Base-by-base conservation (phyloP, 768 basidiomycete genomes). In the Omphalotus guepiniiformis region DNA sequence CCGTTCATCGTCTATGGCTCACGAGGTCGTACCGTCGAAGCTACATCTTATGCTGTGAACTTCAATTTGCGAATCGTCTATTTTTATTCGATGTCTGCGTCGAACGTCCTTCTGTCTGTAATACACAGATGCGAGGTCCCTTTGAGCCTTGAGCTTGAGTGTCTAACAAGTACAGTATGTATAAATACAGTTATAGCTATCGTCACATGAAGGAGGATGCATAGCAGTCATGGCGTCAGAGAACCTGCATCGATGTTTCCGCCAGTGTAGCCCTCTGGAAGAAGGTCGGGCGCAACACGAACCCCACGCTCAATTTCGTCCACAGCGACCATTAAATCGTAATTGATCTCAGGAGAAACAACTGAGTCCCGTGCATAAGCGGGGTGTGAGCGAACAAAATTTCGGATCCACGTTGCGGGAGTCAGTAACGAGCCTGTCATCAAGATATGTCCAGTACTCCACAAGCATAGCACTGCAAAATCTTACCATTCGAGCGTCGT, bases 291-390 rank as follows among this genome's bases (percentile, higher is more conserved):
- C 9, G 70, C 84, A 48, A 67, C 67, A 54, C 82, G 68, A 11
- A 78, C 67, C n/a, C 87, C 85, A 15, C 82, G 76, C 61, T 88
- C 86, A 50, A 98, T 87, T 63, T 92, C 88, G 60, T 98, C 94
- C 5, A 96, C 69, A 2, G 91, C 89, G 37, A 82, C 74, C 61
- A 96, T 73, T 22, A 99, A 76, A 67, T 99, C 96, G 61, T 94
- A 96, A 60, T 93, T 96, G 60, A 98, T 92, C 66, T 88, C 83
- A 58, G 90, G 78, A 42, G 75, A 86, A 16, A 99, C 91, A 42
- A 88, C 85, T n/a, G 93, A 95, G 67, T 99, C 93, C 41, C 80
- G 76, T 63, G 87, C 85, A 70, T 99, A 99, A n/a, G 71, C 77
- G 6, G 94, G 90, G 63, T 99, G 96, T 1, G 83, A 77, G 21